These are phyloP conservation scores for Debaryomycetaceae sp. DNA, from an alignment of 1,139 yeast genomes.

Conservation along the genomic window DNA sequence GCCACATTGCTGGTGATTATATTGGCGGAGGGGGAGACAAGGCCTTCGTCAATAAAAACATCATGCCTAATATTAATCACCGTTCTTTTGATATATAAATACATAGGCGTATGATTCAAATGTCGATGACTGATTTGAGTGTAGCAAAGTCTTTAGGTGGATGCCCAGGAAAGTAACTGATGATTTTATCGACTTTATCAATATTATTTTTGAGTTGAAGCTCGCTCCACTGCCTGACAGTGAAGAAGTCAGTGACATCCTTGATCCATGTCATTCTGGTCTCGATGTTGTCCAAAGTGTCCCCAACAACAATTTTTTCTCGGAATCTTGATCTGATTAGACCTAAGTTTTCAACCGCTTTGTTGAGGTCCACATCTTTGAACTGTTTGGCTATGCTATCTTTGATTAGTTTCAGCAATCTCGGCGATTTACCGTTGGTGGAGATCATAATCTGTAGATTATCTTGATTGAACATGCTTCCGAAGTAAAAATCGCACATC, in stretches of 20 bases:
- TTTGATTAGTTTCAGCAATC: constrained; percentile 66
- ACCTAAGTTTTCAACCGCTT: constrained; percentile 65
- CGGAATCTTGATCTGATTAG: constrained; percentile 53
- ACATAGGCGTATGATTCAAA: constrained; percentile 1
- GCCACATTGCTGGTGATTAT: constrained; percentile 89
- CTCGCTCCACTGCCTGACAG: constrained; percentile 58
- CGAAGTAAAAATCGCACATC: constrained; percentile 82
- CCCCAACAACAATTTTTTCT: constrained; percentile 33
- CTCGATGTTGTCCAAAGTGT: constrained; percentile 53
- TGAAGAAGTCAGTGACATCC: constrained; percentile 56
- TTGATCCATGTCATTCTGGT: constrained; percentile 74
- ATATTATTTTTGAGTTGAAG: constrained; percentile 20
- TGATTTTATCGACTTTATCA: constrained; percentile 24
- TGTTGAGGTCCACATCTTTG: constrained; percentile 43
- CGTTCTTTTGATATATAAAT: neutral
- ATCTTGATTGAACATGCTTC: constrained; percentile 75
- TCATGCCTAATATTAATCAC: neutral
- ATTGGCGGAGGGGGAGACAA: constrained; percentile 88
- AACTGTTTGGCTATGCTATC: constrained; percentile 50
- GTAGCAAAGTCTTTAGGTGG: constrained; percentile 39
- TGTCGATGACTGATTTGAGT: constrained; percentile 15
- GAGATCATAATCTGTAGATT: constrained; percentile 78
- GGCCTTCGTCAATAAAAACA: constrained; percentile 2
- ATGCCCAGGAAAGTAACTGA: constrained; percentile 34
- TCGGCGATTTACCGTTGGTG: constrained; percentile 80